Evolutionary conservation across 2,329 filamentous ascomycete species (phyloP), one percentile per base, ranked within the genome.

Genomic region (Colletotrichum acutatum): DNA sequence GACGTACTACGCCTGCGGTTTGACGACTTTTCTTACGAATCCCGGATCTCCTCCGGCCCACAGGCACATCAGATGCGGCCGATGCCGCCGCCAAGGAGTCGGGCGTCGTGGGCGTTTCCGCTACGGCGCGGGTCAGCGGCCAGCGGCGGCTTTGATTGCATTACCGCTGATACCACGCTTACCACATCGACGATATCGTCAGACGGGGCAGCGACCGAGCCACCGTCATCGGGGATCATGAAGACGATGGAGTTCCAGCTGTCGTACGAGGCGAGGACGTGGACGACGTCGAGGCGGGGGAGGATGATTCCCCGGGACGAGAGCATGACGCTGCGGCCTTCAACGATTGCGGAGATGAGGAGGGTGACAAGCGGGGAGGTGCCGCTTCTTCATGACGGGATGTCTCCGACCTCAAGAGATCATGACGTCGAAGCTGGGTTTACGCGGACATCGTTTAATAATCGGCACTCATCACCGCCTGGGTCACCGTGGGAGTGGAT

Each of bases 201-300:
- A 5, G 57, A 49, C 16, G 49, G 16, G 5, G n/a, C 34, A 4
- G 14, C 22, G 14, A 4, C 28, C 0, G 67, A 66, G 14, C 71
- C 71, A 2, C 71, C 66, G 3, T 34, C 61, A 2, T 70, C 56
- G 1, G 71, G 71, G 2, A 73, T 73, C 6, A 65, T 73, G 71
- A 73, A 71, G 30, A 73, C 71, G 4, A 73, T 73, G 71, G 71
- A 73, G 34, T 65, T 73, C 5, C 32, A 61, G 28, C 34, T 73
- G 2, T 71, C 71, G 1, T 73, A 73, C 28, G 71, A 73, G n/a
- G 49, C 49, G 16, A 59, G 46, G 11, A 57, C 56, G 32, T 73
- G 71, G 66, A 42, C 46, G 8, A 42, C 37, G 37, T 42, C 37
- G 37, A 52, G 22, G 7, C 60, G 34, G 3, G 71, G 16, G 6